phyloP scores from a whole-genome alignment of 257 asterid species.

The Echium plantagineum region DNA sequence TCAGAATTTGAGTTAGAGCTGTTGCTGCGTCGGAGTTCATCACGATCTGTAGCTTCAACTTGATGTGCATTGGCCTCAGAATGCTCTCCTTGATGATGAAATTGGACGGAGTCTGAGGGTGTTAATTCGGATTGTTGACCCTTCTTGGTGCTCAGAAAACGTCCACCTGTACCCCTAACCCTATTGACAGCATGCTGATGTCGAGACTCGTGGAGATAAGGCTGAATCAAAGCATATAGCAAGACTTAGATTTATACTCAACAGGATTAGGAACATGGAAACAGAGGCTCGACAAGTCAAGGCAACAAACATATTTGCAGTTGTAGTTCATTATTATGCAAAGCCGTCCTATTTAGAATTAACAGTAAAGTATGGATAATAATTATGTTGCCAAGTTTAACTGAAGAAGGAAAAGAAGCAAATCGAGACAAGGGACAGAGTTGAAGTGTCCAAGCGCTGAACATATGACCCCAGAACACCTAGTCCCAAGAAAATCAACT shows the following conservation, averaged over 20 bases:
- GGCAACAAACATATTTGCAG: no score
- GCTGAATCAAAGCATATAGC: conserved; percentile 38
- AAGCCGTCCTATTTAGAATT: no score
- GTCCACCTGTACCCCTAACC: conserved; percentile 88
- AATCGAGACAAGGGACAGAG: no score
- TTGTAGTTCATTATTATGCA: no score
- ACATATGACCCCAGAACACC: no score
- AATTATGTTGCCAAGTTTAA: no score
- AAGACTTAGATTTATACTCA: background rate
- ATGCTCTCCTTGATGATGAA: conserved; percentile 11
- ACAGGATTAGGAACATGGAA: background rate
- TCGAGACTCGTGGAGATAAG: conserved; percentile 95
- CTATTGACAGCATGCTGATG: conserved; percentile 87
- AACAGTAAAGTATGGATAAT: no score
- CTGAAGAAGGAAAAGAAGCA: no score
- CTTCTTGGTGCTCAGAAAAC: conserved; percentile 77
- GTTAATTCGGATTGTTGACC: conserved; percentile 30
- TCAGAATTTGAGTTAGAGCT: conserved; percentile 11
- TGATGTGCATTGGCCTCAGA: conserved; percentile 10
- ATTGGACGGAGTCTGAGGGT: conserved; percentile 16
- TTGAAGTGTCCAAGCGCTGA: no score
- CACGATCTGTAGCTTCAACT: conserved; percentile 12
- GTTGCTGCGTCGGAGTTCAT: conserved; percentile 12
- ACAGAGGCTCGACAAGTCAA: no score
- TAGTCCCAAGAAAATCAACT: no score